Evolutionary conservation across 768 basidiomycete genomes (phyloP), one percentile per base, ranked within the genome.

Genomic region (Mycena chlorophos): DNA sequence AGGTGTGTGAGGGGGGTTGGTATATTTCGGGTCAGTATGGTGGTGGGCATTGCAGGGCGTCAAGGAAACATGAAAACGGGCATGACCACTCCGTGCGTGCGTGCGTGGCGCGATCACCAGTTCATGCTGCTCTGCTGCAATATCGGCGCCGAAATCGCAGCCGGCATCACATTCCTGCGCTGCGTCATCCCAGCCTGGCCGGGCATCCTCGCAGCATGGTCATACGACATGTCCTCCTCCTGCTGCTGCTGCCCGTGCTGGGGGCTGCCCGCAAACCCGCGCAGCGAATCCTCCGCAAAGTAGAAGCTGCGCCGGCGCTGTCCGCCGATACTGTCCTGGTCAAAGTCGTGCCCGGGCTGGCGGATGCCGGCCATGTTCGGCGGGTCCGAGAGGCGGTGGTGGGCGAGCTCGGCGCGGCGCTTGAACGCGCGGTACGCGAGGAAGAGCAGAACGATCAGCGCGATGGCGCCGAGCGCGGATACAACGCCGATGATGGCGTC

Each of bases 401-500:
- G 93, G 5, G 84, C 85, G 29, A 82, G 75, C 67, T 86, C 87
- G 46, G 80, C 80, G 38, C 83, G 83, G 52, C 84, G 77, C 73
- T 87, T 85, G 68, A 85, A 73, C 4, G 86, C 81, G 52, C 87
- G 81, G 66, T 83, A 86, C 39, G 84, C 77, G 63, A 95, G 86
- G 74, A 84, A 89, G 16, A 77, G 78, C 27, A 93, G 78, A 30
- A 89, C 84, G 38, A 91, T 64, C 39, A 93, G 67, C 0, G 91
- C 86, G 52, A 94, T 80, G 4, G 81, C 89, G 13, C 93, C 93
- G 19, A 96, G 80, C 2, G 88, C 85, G 37, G 82, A 85, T 59
- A 93, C 89, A 3, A 96, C 92, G 20, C 94, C 94, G 58, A 97
- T 94, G 66, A 96, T 94, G 23, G 91, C 91, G 61, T 95, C 85